Conservation (phyloP, 306 rosid species). For the Abrus precatorius region DNA sequence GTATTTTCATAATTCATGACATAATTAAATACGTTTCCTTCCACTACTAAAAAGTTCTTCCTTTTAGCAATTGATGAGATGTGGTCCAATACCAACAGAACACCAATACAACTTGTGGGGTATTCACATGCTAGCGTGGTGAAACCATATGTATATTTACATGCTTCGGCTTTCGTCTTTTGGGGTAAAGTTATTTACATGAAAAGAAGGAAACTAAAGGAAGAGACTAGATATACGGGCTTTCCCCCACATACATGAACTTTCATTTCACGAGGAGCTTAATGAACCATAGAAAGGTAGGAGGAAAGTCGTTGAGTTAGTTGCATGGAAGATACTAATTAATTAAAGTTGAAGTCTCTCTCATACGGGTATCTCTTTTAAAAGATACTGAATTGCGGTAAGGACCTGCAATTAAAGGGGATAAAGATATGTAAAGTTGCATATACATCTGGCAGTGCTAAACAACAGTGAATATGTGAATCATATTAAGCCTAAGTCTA, state of each 20-base stretch:
- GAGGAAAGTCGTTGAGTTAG: conserved; percentile 34
- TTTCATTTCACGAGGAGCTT: conserved; percentile 61
- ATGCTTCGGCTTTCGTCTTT: conserved; percentile 34
- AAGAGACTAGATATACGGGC: conserved; percentile 21
- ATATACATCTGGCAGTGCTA: neutral
- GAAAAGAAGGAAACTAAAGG: conserved; percentile 45
- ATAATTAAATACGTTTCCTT: conserved; percentile 6
- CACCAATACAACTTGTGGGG: conserved; percentile 31
- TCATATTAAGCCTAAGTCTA: neutral
- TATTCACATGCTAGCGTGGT: conserved; percentile 60
- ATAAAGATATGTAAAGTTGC: conserved; percentile 18
- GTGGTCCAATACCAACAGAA: conserved; percentile 47
- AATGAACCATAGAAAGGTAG: conserved; percentile 33
- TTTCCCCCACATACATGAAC: conserved; percentile 51
- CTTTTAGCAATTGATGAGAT: conserved; percentile 19
- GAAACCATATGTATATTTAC: conserved; percentile 50
- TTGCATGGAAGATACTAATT: conserved; percentile 26
- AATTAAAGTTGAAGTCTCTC: conserved; percentile 41
- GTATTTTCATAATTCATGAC: conserved; percentile 15
- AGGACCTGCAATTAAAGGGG: neutral
- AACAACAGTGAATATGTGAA: conserved; percentile 38
- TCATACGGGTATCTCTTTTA: neutral
- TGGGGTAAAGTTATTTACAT: conserved; percentile 37
- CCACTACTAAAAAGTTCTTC: conserved; percentile 17
- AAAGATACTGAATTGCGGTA: neutral